Percentiles rank a stretch among this genome's conserved stretches.
Conservation (phyloP, 2,329 filamentous ascomycete genomes). For the Paecilomyces sp. region DNA sequence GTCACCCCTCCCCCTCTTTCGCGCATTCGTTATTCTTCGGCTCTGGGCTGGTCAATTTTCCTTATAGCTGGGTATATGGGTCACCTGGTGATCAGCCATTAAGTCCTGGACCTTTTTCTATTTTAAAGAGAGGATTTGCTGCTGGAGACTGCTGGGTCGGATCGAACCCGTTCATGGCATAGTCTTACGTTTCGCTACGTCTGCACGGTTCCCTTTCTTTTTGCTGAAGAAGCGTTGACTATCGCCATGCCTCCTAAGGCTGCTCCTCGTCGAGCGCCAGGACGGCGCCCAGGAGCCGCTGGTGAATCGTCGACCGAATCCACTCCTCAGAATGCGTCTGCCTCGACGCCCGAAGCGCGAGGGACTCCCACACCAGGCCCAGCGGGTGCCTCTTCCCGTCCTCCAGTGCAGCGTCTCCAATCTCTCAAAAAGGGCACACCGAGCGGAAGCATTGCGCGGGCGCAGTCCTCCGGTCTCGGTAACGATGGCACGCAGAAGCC, state of each 20-base stretch:
- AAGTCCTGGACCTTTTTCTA: neutral
- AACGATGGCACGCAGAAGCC: slow-evolving; percentile 28
- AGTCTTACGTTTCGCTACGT: neutral
- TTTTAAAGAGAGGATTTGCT: neutral
- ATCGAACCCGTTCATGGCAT: neutral
- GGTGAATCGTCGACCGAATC: slow-evolving; percentile 7
- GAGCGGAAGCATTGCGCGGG: slow-evolving; percentile 28
- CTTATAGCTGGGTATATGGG: neutral
- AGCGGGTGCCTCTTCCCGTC: slow-evolving; percentile 15
- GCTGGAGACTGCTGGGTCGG: neutral
- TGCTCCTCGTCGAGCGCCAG: slow-evolving; percentile 17
- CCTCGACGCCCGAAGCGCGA: neutral
- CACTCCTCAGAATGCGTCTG: slow-evolving; percentile 1
- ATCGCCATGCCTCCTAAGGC: slow-evolving; percentile 28
- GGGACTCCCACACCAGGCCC: slow-evolving; percentile 7
- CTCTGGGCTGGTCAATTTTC: neutral
- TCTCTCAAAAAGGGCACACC: slow-evolving; percentile 33
- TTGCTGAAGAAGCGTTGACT: neutral
- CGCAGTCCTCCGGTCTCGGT: slow-evolving; percentile 10
- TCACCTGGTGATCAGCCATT: neutral
- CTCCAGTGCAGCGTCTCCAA: slow-evolving; percentile 35
- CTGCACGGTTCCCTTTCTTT: neutral
- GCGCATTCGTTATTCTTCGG: neutral
- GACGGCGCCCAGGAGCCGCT: slow-evolving; percentile 8
- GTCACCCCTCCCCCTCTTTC: neutral